Evolutionary conservation across 169 alveolate genomes (phyloP).

Genomic region (Eimeria zaria): DNA sequence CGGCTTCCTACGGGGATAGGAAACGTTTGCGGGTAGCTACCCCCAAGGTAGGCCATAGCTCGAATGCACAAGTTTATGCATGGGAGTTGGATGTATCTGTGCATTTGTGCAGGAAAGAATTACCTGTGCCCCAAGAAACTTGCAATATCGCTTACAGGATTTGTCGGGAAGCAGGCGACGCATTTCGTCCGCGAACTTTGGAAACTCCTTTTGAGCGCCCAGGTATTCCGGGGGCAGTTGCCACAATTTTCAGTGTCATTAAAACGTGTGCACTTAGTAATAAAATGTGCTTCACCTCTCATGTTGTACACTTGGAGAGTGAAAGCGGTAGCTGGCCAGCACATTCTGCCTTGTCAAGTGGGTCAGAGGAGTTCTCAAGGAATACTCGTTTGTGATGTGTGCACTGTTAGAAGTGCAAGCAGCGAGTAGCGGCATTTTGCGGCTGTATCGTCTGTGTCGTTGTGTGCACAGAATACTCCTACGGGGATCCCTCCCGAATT

Average conservation of each 20-base stretch:
- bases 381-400: not conserved
- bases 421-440: not conserved
- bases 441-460: not conserved
- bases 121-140: slow-evolving; percentile 86
- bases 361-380: not conserved
- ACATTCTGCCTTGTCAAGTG: not conserved
- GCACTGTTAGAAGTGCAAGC: not conserved
- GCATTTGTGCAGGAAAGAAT: slow-evolving; percentile 42
- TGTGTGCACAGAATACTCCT: slow-evolving; percentile 82
- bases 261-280: not conserved
- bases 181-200: slow-evolving; percentile 86
- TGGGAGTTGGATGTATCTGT: not conserved
- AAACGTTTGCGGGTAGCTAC: not conserved
- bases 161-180: slow-evolving; percentile 83
- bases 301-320: not conserved
- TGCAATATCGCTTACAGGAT: slow-evolving; percentile 85
- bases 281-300: not conserved
- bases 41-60: not conserved
- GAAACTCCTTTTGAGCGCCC: slow-evolving; percentile 86
- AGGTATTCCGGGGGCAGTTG: slow-evolving; percentile 14
- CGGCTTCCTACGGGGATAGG: not conserved
- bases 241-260: not conserved
- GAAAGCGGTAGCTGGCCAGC: not conserved
- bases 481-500: slow-evolving; percentile 84
- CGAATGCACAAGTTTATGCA: not conserved